Conservation (phyloP, 2,329 filamentous ascomycete species). For the Lasiodiplodia citricola region DNA sequence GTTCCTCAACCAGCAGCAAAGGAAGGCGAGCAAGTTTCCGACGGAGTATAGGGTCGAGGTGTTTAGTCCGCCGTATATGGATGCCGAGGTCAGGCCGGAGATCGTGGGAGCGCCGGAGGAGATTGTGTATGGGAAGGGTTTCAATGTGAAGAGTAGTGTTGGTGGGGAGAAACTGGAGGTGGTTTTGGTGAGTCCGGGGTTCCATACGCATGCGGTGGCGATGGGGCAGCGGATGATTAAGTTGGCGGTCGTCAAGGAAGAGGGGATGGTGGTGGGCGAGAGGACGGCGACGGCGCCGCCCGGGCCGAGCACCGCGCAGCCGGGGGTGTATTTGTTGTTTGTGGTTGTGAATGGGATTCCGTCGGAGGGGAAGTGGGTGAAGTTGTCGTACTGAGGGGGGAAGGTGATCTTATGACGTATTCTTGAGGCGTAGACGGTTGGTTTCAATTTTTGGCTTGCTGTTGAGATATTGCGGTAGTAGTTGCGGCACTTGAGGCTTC, state of each 20-base stretch:
- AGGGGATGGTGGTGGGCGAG: neutral
- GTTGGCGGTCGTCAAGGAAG: constrained; percentile 41
- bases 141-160: constrained; percentile 48
- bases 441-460: no score
- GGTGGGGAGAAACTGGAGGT: constrained; percentile 48
- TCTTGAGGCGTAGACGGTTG: no score
- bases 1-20: constrained; percentile 25
- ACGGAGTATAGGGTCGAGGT: constrained; percentile 63
- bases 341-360: constrained; percentile 57
- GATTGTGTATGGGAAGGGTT: constrained; percentile 46
- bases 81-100: constrained; percentile 52
- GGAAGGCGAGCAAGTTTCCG: constrained; percentile 39
- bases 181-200: constrained; percentile 57
- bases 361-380: constrained; percentile 51
- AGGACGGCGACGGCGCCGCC: constrained; percentile 48
- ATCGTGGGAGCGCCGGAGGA: constrained; percentile 46
- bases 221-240: constrained; percentile 61
- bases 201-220: constrained; percentile 60
- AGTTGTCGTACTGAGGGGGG: constrained; percentile 19
- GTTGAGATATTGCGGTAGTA: no score
- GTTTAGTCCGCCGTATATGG: constrained; percentile 60
- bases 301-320: constrained; percentile 56
- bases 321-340: constrained; percentile 61
- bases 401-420: no score
- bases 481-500: no score